Percentiles rank a stretch among this genome's conserved stretches.
phyloP scores from a whole-genome alignment of 2,329 filamentous ascomycete genomes.

The Bipolaris gigantea region DNA sequence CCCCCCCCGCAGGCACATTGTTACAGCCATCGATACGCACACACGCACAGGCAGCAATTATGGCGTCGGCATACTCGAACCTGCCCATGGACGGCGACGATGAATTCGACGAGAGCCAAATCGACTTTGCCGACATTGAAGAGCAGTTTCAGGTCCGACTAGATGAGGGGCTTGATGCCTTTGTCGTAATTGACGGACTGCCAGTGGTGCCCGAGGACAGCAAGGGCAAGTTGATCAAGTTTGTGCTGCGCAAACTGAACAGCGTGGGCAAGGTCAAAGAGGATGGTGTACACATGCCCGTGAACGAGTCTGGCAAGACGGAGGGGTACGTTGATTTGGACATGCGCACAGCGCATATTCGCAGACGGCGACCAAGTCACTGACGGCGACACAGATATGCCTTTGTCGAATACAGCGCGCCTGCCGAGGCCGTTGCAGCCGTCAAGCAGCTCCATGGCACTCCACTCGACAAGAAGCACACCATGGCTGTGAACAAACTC shows the following conservation, averaged over 20 bases:
- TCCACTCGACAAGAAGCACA: conserved; percentile 96
- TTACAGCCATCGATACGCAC: conserved; percentile 22
- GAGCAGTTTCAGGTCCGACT: conserved; percentile 95
- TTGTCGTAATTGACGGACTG: conserved; percentile 93
- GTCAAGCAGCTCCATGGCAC: conserved; percentile 85
- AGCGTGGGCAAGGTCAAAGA: conserved; percentile 81
- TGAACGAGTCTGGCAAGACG: conserved; percentile 83
- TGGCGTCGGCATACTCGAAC: conserved; percentile 93
- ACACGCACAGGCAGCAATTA: conserved; percentile 54
- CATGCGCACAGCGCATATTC: not conserved
- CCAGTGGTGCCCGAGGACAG: conserved; percentile 86
- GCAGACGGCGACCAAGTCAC: conserved; percentile 5
- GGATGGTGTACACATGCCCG: conserved; percentile 89
- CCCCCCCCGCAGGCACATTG: conserved; percentile 12
- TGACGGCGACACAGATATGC: conserved; percentile 68
- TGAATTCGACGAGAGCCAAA: conserved; percentile 88
- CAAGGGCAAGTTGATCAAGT: conserved; percentile 93
- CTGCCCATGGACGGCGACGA: conserved; percentile 77
- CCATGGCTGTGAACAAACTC: conserved; percentile 92
- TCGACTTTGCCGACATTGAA: conserved; percentile 91
- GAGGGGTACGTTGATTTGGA: conserved; percentile 66
- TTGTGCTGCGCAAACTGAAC: conserved; percentile 90
- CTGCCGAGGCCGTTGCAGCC: conserved; percentile 85
- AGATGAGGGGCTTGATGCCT: conserved; percentile 93
- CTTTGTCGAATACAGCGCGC: conserved; percentile 92